phyloP scores from a whole-genome alignment of 139 green algal genomes.

The Coelastrella sp. region DNA sequence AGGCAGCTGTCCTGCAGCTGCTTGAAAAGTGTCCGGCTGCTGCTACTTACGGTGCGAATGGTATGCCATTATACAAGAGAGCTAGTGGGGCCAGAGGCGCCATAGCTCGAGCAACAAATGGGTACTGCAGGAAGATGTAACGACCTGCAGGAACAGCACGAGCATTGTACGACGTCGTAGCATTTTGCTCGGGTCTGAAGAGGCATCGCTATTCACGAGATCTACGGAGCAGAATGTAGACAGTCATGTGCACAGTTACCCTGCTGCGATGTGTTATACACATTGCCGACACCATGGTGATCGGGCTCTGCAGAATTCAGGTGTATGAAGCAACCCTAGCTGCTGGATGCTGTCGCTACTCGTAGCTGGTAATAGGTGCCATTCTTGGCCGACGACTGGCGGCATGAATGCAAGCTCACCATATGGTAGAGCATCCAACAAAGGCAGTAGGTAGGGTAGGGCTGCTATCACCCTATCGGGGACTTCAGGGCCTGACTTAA shows the following conservation, averaged over 20 bases:
- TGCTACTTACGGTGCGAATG: constrained; percentile 72
- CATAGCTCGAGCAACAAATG: constrained; percentile 67
- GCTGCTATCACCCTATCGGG: constrained; percentile 36
- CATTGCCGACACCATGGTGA: neutral
- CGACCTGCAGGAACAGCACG: constrained; percentile 54
- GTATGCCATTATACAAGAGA: constrained; percentile 65
- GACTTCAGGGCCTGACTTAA: constrained; percentile 28
- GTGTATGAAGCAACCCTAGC: neutral
- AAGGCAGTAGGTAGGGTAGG: constrained; percentile 70
- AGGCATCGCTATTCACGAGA: too few relatives aligned
- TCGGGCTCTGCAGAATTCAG: neutral
- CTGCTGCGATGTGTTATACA: neutral
- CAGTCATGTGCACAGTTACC: neutral
- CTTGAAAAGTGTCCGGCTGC: too few relatives aligned
- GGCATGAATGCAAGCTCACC: constrained; percentile 34
- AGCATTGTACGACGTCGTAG: too few relatives aligned
- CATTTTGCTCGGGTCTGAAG: too few relatives aligned
- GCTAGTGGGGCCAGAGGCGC: constrained; percentile 60
- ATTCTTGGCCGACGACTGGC: too few relatives aligned
- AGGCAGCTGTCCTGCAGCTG: neutral
- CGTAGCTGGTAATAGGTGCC: too few relatives aligned
- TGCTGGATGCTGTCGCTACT: neutral
- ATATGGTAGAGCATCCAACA: constrained; percentile 71
- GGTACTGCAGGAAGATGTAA: constrained; percentile 72
- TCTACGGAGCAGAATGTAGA: neutral